Evolutionary conservation across 352 stramenopile species (phyloP), one percentile per base, ranked within the genome.

Genomic region (Blastocystis sp.): DNA sequence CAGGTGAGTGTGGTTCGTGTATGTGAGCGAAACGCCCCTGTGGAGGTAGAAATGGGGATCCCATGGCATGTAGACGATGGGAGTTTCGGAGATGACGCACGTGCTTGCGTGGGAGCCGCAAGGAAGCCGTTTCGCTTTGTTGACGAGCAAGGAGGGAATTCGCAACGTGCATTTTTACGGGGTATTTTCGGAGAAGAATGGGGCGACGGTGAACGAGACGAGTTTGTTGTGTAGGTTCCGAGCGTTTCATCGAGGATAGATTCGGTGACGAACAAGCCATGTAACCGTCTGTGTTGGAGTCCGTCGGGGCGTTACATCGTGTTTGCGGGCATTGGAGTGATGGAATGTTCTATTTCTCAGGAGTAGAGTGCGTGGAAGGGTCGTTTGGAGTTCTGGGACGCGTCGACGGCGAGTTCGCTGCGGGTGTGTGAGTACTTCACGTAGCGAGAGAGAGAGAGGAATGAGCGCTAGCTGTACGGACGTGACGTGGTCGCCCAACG

Each of bases 371-470:
- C 67, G 36, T 0, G 18, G 59, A 38, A 44, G 38, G 59, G 59
- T 11, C n/a, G 32, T 18, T 24, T 71, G 29, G 59, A 71, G 59
- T 71, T 71, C 59, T 71, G 59, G 59, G 59, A 71, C 38, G 51
- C 32, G 8, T 40, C 51, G 32, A 29, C 27, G 36, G 11, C 4
- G 36, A n/a, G 6, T 11, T 78, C 67, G 32, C 67, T 78, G 38
- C 73, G 67, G 38, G 46, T 38, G 32, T 24, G 36, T 9, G 67
- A 78, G 32, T 29, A 78, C n/a, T 78, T 78, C 67, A 57, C n/a
- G 67, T 78, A n/a, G 32, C 4, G n/a, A 18, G 8, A 18, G 24
- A 11, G 24, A 11, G 59, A 29, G 38, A 18, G 38, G 59, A 44
- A 21, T 44, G 59, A 71, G 7, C 14, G 21, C 11, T 71, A 71